Conservation (phyloP, 1,139 yeast genomes). For the Geotrichum reessii region DNA sequence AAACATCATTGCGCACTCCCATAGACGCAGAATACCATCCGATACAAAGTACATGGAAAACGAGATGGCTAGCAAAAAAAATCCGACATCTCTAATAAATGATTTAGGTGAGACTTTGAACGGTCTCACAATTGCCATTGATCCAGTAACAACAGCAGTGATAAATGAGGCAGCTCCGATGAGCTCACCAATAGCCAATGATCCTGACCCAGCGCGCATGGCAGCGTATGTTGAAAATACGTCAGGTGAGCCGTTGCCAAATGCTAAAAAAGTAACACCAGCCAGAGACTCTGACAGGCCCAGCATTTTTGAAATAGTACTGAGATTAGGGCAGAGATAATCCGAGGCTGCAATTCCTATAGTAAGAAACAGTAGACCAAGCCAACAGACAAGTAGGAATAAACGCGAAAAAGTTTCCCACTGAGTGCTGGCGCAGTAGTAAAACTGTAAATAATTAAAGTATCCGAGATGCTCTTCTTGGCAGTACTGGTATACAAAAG, state of each 20-base stretch:
- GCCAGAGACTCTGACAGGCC: slow-evolving; percentile 71
- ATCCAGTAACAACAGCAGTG: slow-evolving; percentile 68
- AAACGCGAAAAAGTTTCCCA: slow-evolving; percentile 16
- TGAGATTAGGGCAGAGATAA: slow-evolving; percentile 67
- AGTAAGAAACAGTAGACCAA: slow-evolving; percentile 48
- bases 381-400: slow-evolving; percentile 26
- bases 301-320: slow-evolving; percentile 52
- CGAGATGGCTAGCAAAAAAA: slow-evolving; percentile 46
- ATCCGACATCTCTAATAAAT: slow-evolving; percentile 52
- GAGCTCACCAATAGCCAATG: slow-evolving; percentile 81
- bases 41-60: slow-evolving; percentile 42
- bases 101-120: slow-evolving; percentile 49
- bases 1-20: slow-evolving; percentile 48
- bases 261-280: slow-evolving; percentile 80
- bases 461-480: slow-evolving; percentile 29
- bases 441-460: slow-evolving; percentile 33
- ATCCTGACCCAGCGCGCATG: slow-evolving; percentile 57
- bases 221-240: slow-evolving; percentile 80
- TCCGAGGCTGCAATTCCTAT: slow-evolving; percentile 73
- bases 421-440: slow-evolving; percentile 30
- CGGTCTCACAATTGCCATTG: slow-evolving; percentile 64
- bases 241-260: slow-evolving; percentile 93
- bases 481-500: slow-evolving; percentile 32
- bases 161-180: slow-evolving; percentile 80
- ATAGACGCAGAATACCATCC: slow-evolving; percentile 43